Base-by-base conservation (phyloP, 257 asterid species). In the Leonotis leonurus region DNA sequence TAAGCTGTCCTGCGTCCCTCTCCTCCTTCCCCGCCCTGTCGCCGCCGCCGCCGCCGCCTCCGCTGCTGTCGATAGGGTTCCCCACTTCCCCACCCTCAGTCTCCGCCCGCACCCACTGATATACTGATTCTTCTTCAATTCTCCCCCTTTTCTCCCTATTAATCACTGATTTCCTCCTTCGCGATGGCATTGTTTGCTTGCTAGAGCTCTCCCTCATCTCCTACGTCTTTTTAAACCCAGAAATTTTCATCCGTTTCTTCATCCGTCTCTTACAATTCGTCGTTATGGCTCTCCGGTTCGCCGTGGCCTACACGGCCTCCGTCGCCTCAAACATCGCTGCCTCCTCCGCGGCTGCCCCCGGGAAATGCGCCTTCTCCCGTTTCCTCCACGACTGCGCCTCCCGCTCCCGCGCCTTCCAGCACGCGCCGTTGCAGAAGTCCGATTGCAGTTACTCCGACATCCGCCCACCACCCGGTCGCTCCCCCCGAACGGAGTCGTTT, bases 221-320 rank as follows among this genome's bases (percentile, higher is more conserved):
- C 5, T 64, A 33, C 58, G 43, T 62, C 57, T 0, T 39, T 65
- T 1, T 60, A 41, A 29, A 74, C 65, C 77, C 70, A 61, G 67
- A 72, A 21, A 79, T 86, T 83, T 74, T 77, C 72, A 72, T 71
- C 66, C 54, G 43, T 70, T 45, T 78, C 68, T 71, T 80, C 4
- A 12, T 86, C 69, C 22, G 68, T 36, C 18, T 78, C 13, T 57
- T 82, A 68, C 85, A 76, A 73, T 76, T 81, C 26, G 67, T 20
- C 1, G 3, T 63, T n/a, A 86, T 89, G 97, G 97, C 97, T 62
- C 71, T 87, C 61, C 80, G 91, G 32, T 81, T 78, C 60, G 85
- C 94, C 55, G 87, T 83, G 36, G 25, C 80, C 53, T 84, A 76
- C 70, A 79, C 94, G 68, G 94, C 94, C 69, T 69, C 80, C 60